phyloP scores from a whole-genome alignment of 208 protist genomes.

The Angomonas ambiguus region DNA sequence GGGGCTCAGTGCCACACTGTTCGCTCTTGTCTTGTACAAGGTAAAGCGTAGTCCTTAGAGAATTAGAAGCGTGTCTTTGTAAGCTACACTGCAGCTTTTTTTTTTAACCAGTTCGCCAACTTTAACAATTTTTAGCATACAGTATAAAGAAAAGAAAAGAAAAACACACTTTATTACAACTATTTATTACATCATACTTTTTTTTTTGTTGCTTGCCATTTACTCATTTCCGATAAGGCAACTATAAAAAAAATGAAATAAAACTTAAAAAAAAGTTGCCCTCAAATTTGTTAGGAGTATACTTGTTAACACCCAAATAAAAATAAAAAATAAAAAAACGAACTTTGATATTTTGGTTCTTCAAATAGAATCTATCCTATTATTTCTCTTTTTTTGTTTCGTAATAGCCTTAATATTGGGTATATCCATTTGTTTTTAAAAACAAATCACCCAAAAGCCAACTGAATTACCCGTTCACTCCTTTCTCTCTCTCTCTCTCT shows the following conservation, averaged over 20 bases:
- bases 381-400: conserved; percentile 8
- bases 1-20: conserved; percentile 2
- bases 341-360: background rate
- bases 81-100: too few species aligned
- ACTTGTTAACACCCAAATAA: background rate
- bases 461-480: conserved; percentile 9
- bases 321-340: background rate
- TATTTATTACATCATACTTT: background rate
- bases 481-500: conserved; percentile 8
- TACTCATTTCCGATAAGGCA: too few species aligned
- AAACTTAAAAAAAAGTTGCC: background rate
- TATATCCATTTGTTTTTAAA: conserved; percentile 5
- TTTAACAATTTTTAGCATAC: background rate
- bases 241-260: background rate
- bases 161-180: background rate
- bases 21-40: conserved; percentile 6
- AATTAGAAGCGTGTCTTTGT: too few species aligned
- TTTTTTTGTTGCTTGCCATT: background rate
- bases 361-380: too few species aligned
- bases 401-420: conserved; percentile 1
- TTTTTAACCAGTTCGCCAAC: background rate
- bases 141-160: background rate
- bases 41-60: conserved; percentile 5
- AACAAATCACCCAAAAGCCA: too few species aligned
- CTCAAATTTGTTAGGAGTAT: background rate